Evolutionary conservation across 2,329 filamentous ascomycete species (phyloP), one percentile per base, ranked within the genome.

Genomic region (Pseudogymnoascus sp.): DNA sequence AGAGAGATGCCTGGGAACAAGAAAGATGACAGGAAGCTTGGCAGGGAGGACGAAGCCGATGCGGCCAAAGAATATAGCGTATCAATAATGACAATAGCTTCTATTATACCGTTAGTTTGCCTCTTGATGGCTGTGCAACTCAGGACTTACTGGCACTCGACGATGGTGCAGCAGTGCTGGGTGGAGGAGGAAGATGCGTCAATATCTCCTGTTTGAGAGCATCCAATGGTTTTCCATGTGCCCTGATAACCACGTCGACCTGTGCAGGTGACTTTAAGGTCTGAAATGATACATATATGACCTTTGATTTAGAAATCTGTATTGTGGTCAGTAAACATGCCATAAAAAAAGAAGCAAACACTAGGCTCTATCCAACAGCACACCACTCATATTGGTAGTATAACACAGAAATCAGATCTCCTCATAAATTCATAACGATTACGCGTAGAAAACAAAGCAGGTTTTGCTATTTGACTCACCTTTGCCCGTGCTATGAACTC

Each of bases 401-500:
- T 9, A 20, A 38, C 36, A 8, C 30, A n/a, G 25, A 58, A 38
- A 37, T 25, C 5, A 58, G 8, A n/a, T 14, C 33, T 16, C 25
- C 35, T 11, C 2, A 18, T 38, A 58, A 30, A n/a, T 11, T 25
- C 14, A 18, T 38, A 11, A 38, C 20, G 25, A 16, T n/a, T 33
- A n/a, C 6, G 12, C 6, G 4, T 11, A 22, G 37, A 54, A 18
- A 18, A 20, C 18, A 6, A 35, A 33, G 28, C 47, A 35, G 9
- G 9, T 20, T 18, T 16, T 54, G 28, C 28, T 35, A 20, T 33
- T 54, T 54, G 25, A 57, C 66, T 41, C 63, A 72, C 90, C 78
- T 87, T 89, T 60, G 89, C 90, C 68, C 92, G 82, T 54, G 80
- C 78, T 60, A 89, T 83, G 73, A 93, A 90, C 73, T 96, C 92